Evolutionary conservation across 805 yeast species (phyloP), one percentile per base, ranked within the genome.

Genomic region (Cyberlindnera suaveolens): DNA sequence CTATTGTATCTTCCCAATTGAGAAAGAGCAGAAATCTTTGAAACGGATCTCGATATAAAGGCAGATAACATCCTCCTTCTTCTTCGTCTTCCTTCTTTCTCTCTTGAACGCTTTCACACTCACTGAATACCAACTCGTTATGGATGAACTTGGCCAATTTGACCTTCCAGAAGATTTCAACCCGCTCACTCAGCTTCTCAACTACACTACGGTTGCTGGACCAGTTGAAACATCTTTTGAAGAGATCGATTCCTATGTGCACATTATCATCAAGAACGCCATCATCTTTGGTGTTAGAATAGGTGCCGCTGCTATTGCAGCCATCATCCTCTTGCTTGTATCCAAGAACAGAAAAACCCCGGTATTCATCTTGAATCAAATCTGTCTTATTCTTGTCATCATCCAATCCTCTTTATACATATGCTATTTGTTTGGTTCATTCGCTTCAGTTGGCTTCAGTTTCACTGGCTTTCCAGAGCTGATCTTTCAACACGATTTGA

Each of bases 351-450:
- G 71, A 52, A 71, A 62, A 18, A 77, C 90, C 0, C 85, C 89
- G 7, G 75, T 88, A 26, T 91, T 87, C 60, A 60, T 80, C n/a
- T 63, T 88, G 36, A 89, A 90, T 61, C 80, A 80, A 57, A 40
- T 70, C 3, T 76, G 85, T 30, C 66, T 91, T 41, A 39, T 76
- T 3, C 57, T 79, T 5, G 63, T 82, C 41, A 60, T 82, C 5
- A 44, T 88, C 14, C 82, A 85, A 41, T 75, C 89, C 1, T 72
- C 75, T 3, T 62, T 89, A 6, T 80, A 74, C 62, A 53, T 84
- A 26, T 70, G 64, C 11, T 78, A 80, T 50, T 57, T 80, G 16
- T 54, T 72, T 30, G 77, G 84, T 10, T 70, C 78, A 1, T 75
- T 73, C 49, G 66, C 72, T 26, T 64, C 80, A 0, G 42, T 78